Percentiles rank a stretch among this genome's conserved stretches.
These are phyloP conservation scores for Vigna angularis DNA, from an alignment of 306 rosid species.

Conservation along the genomic window DNA sequence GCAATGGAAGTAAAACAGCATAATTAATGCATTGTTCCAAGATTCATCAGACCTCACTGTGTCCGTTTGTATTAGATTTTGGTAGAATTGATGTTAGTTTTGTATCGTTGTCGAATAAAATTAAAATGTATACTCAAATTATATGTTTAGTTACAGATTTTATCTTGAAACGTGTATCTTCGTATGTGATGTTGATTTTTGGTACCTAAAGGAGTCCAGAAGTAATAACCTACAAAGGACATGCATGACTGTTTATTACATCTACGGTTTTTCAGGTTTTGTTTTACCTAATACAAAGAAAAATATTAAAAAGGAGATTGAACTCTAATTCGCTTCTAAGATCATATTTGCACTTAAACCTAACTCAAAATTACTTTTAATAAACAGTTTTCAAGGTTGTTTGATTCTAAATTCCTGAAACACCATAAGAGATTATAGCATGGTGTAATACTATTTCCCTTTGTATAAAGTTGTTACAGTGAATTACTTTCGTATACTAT, in stretches of 20 bases:
- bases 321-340: too few relatives aligned
- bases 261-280: neutral
- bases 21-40: neutral
- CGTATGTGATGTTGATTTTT: neutral
- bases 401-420: neutral
- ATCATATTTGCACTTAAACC: too few relatives aligned
- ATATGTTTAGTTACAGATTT: too few relatives aligned
- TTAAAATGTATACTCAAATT: neutral
- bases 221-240: neutral
- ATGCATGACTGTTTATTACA: neutral
- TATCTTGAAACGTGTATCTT: too few relatives aligned
- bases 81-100: neutral
- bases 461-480: too few relatives aligned
- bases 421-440: neutral
- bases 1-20: slow-evolving; percentile 34
- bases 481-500: too few relatives aligned
- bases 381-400: neutral
- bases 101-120: neutral
- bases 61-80: neutral
- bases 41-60: slow-evolving; percentile 1
- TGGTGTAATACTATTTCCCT: too few relatives aligned
- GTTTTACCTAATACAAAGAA: neutral
- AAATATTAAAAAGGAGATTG: too few relatives aligned
- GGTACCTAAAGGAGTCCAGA: neutral
- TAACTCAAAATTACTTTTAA: too few relatives aligned